Conservation (phyloP, 78 protist genomes). For the Cavenderia fasciculata region DNA sequence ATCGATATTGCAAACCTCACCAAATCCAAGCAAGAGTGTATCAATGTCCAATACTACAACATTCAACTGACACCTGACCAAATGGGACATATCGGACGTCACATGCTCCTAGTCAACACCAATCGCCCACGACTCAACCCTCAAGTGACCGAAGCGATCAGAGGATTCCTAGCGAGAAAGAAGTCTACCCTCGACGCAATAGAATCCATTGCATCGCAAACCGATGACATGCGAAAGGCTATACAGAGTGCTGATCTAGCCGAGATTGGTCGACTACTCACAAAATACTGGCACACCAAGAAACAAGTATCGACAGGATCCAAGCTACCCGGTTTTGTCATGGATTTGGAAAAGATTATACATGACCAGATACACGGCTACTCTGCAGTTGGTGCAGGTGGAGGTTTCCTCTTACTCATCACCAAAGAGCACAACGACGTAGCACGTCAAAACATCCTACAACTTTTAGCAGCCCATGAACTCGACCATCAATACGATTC, state of each 20-base stretch:
- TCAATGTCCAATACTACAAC: slow-evolving; percentile 2
- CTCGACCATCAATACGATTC: no score
- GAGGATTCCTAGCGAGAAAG: slow-evolving; percentile 59
- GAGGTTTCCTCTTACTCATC: slow-evolving; percentile 80
- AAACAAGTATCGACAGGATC: slow-evolving; percentile 63
- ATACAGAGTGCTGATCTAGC: slow-evolving; percentile 36
- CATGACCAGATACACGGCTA: slow-evolving; percentile 42
- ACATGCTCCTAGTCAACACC: no score
- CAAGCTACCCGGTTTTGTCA: slow-evolving; percentile 66
- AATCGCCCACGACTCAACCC: slow-evolving; percentile 79
- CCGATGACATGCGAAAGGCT: slow-evolving; percentile 26
- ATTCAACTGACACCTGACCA: neutral
- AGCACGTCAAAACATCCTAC: no score
- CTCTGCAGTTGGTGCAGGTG: slow-evolving; percentile 87
- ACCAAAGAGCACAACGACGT: slow-evolving; percentile 26
- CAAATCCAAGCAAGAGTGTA: no score
- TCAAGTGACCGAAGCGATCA: slow-evolving; percentile 78
- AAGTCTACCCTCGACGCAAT: slow-evolving; percentile 6
- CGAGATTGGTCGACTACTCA: slow-evolving; percentile 33
- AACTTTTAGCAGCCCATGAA: no score
- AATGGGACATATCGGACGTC: no score
- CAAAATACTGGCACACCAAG: slow-evolving; percentile 79
- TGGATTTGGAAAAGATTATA: neutral
- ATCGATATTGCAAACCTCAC: no score
- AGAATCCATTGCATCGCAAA: neutral